Conservation (phyloP, 192 early-diverging fungal genomes). For the Piromyces sp. region DNA sequence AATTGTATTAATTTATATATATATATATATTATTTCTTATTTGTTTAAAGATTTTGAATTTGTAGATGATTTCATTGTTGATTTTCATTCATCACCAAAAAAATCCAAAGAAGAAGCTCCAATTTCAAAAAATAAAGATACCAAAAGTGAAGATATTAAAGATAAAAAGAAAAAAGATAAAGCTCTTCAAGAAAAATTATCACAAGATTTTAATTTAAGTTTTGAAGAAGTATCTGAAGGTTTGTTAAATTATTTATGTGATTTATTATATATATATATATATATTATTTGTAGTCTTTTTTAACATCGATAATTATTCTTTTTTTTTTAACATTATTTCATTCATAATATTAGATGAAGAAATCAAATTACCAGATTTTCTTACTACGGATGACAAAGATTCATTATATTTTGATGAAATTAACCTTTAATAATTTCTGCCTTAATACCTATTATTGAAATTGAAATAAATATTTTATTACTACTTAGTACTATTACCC, state of each 20-base stretch:
- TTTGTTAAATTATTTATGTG: background rate
- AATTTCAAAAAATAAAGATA: background rate
- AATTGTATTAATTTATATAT: too few relatives aligned
- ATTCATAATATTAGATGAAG: background rate
- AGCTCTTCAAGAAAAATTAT: background rate
- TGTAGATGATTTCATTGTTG: background rate
- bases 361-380: background rate
- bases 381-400: background rate
- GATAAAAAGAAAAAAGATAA: background rate
- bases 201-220: background rate
- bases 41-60: background rate
- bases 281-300: background rate
- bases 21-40: too few relatives aligned
- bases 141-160: background rate
- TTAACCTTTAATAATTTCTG: background rate
- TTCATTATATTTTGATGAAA: background rate
- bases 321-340: background rate
- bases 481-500: too few relatives aligned
- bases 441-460: too few relatives aligned
- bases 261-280: background rate
- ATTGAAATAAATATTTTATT: too few relatives aligned
- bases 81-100: background rate
- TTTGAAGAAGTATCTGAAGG: background rate
- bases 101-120: background rate
- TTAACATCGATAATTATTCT: background rate